These are phyloP conservation scores for Scheffersomyces parashehatae DNA, from an alignment of 1,139 yeast genomes.

Conservation along the genomic window DNA sequence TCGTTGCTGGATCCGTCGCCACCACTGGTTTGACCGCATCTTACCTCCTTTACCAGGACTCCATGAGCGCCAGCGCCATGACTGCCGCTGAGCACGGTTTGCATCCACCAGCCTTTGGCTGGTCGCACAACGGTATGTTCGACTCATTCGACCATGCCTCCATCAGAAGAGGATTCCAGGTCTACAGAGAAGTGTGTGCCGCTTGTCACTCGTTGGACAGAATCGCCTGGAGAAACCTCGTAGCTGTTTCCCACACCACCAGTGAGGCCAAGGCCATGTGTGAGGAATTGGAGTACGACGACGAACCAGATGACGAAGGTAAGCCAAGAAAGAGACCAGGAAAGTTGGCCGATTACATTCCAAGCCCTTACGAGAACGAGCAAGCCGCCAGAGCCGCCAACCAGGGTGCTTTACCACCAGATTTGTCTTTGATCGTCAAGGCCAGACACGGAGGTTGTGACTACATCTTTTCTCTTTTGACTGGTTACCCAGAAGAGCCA, in stretches of 20 bases:
- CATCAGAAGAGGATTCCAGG: constrained; percentile 99
- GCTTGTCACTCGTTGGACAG: constrained; percentile 97
- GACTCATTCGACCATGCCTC: constrained; percentile 94
- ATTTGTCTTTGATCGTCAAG: constrained; percentile 93
- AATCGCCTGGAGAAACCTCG: constrained; percentile 98
- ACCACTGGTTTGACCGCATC: constrained; percentile 71
- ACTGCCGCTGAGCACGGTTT: constrained; percentile 99
- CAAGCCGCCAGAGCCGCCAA: constrained; percentile 99
- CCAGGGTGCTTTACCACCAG: constrained; percentile 99
- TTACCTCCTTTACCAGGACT: constrained; percentile 74
- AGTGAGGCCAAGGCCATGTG: constrained; percentile 91
- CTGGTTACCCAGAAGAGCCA: constrained; percentile 98
- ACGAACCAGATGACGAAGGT: constrained; percentile 99
- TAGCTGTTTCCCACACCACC: constrained; percentile 93
- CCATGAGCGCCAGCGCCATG: constrained; percentile 90
- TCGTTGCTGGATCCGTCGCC: constrained; percentile 65
- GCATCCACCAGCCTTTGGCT: constrained; percentile 88
- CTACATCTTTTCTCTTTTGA: constrained; percentile 89
- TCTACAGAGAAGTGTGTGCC: constrained; percentile 98
- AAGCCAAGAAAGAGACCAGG: constrained; percentile 98
- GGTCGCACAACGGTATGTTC: constrained; percentile 95
- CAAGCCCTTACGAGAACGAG: constrained; percentile 94
- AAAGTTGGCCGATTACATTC: constrained; percentile 93
- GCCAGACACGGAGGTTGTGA: constrained; percentile 99
- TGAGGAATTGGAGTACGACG: constrained; percentile 96